Evolutionary conservation across 768 basidiomycete genomes (phyloP), one percentile per base, ranked within the genome.

Genomic region (Kwoniella sp.): DNA sequence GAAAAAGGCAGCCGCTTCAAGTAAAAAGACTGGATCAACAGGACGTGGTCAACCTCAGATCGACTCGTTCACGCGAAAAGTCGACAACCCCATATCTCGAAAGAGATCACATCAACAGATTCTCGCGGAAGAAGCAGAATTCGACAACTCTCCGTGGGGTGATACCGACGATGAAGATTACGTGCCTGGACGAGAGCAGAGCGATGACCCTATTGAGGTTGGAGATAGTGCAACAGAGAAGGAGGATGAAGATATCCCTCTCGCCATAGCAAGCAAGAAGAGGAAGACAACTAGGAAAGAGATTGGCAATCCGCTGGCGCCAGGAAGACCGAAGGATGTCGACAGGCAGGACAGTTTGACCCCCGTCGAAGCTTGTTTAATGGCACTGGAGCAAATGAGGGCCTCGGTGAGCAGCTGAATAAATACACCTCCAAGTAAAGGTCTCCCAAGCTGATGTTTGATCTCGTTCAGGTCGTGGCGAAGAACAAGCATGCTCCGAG

Each of bases 61-160:
- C 20, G 55, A 59, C 34, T 48, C 34, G 13, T 70, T 61, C 41
- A 47, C 69, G 5, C 68, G 37, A 4, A 58, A 58, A 26, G 31
- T 63, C 15, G 23, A 52, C 31, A 69, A 77, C 31, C 72, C 75
- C 17, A 47, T 79, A 45, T 48, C 70, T 1, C 61, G 73, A 22
- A 63, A 72, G 37, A 52, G 71, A 28, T 74, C 73, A 2, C 58
- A 60, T 12, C 69, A 71, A 54, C 69, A 73, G 56, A 72, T 77
- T 2, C 8, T 29, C 23, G 69, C 38, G 9, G 69, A 77, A 50
- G 68, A 71, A 29, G 64, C 61, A 13, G 74, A 68, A 22, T 75
- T 79, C 55, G 72, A 75, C 50, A 68, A 69, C 55, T 75, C 73
- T 0, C 70, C 68, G 13, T 75, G 77, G 75, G 75, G 67, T 17